Evolutionary conservation across 2,329 filamentous ascomycete species (phyloP).

Genomic region (Aureobasidium leucospermi): DNA sequence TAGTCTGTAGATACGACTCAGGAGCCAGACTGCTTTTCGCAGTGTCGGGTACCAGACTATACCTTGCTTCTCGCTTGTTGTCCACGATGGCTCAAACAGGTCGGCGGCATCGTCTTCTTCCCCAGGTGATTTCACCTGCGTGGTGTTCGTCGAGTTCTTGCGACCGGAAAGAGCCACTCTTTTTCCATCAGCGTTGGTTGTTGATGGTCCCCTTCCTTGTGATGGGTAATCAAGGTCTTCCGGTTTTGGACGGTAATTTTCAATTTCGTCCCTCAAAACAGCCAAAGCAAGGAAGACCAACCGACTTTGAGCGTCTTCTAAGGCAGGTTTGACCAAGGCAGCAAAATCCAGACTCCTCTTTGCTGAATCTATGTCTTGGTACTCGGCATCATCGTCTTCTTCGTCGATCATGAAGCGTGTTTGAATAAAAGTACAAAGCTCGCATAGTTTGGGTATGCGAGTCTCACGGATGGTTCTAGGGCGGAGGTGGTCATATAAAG

Average conservation of each 20-base stretch:
- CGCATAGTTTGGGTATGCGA: conserved; percentile 58
- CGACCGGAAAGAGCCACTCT: conserved; percentile 47
- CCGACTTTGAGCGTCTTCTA: conserved; percentile 61
- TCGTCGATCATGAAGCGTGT: conserved; percentile 54
- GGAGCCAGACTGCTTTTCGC: conserved; percentile 59
- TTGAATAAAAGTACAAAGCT: conserved; percentile 59
- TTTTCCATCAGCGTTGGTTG: conserved; percentile 23
- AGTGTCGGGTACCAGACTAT: conserved; percentile 61
- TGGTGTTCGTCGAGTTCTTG: conserved; percentile 30
- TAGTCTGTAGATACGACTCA: conserved; percentile 62
- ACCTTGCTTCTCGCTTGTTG: conserved; percentile 33
- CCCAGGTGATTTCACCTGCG: conserved; percentile 42
- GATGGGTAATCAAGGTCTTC: conserved; percentile 60
- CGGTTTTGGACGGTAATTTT: conserved; percentile 56
- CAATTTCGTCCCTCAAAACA: conserved; percentile 58
- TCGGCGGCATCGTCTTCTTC: conserved; percentile 44
- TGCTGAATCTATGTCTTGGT: conserved; percentile 41
- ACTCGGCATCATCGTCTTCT: conserved; percentile 39
- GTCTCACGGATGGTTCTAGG: conserved; percentile 61
- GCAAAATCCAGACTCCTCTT: conserved; percentile 50
- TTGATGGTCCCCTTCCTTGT: conserved; percentile 20
- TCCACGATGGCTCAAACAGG: conserved; percentile 42
- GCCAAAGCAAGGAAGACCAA: conserved; percentile 59
- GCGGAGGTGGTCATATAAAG: conserved; percentile 58
- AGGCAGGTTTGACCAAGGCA: conserved; percentile 52